A percentile compares a stretch with the other conserved stretches of the same genome.
phyloP scores from a whole-genome alignment of 2,329 filamentous ascomycete genomes.

The Botryosphaeria agaves region DNA sequence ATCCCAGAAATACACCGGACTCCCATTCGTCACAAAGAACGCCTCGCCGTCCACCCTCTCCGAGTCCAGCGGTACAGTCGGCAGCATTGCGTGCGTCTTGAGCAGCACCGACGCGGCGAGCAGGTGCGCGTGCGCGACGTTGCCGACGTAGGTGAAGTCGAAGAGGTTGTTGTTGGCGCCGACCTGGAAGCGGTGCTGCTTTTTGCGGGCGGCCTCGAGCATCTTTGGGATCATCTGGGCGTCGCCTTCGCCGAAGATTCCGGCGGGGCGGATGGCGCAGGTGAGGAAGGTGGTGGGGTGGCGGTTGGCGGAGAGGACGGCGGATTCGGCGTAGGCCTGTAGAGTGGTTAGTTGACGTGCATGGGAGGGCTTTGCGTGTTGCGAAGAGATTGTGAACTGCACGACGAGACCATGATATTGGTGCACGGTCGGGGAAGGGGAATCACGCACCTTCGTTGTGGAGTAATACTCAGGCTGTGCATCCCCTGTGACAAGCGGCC shows the following conservation, averaged over 20 bases:
- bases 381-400: no score
- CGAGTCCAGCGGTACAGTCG: slow-evolving; percentile 22
- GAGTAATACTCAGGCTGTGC: slow-evolving; percentile 33
- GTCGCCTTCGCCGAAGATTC: slow-evolving; percentile 34
- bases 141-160: slow-evolving; percentile 36
- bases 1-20: slow-evolving; percentile 33
- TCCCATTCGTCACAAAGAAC: slow-evolving; percentile 34
- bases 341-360: background rate
- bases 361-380: no score
- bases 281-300: slow-evolving; percentile 28
- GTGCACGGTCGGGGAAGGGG: background rate
- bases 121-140: slow-evolving; percentile 33
- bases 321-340: slow-evolving; percentile 27
- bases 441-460: slow-evolving; percentile 24
- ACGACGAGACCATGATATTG: no score
- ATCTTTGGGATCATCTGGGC: slow-evolving; percentile 27
- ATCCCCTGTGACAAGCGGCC: slow-evolving; percentile 25
- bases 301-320: slow-evolving; percentile 32
- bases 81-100: slow-evolving; percentile 18
- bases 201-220: slow-evolving; percentile 24
- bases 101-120: slow-evolving; percentile 32
- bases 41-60: slow-evolving; percentile 32
- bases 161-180: slow-evolving; percentile 35
- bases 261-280: slow-evolving; percentile 29
- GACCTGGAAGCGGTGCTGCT: slow-evolving; percentile 32